Evolutionary conservation across 2,329 filamentous ascomycete genomes (phyloP).

Genomic region (Alternaria arbusti): DNA sequence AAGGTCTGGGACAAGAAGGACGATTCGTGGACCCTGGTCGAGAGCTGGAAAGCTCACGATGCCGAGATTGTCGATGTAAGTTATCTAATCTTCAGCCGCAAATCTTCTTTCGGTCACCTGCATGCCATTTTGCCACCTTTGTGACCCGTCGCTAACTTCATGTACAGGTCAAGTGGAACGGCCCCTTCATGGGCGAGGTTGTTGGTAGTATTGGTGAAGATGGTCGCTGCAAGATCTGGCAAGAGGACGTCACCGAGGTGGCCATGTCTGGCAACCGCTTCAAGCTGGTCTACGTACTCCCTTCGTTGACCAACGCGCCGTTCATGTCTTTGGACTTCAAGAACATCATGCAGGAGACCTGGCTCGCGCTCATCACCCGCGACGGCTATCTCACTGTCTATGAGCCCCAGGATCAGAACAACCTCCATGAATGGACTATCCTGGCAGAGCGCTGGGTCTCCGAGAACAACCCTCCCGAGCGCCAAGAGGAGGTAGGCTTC

Average conservation of each 20-base stretch:
- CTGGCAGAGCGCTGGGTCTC: slow-evolving; percentile 80
- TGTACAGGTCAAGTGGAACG: slow-evolving; percentile 85
- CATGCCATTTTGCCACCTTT: slow-evolving; percentile 23
- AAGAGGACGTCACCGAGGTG: slow-evolving; percentile 82
- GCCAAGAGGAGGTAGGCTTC: slow-evolving; percentile 88
- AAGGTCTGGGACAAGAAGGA: slow-evolving; percentile 87
- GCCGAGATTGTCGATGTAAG: slow-evolving; percentile 86
- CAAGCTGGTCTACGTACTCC: slow-evolving; percentile 68
- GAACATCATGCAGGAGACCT: slow-evolving; percentile 82
- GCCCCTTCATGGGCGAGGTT: slow-evolving; percentile 85
- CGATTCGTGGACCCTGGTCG: slow-evolving; percentile 78
- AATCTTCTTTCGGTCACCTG: slow-evolving; percentile 22
- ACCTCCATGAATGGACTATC: slow-evolving; percentile 74
- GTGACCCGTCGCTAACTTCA: slow-evolving; percentile 26
- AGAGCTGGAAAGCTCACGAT: slow-evolving; percentile 89
- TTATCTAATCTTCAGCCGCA: slow-evolving; percentile 30
- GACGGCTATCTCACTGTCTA: slow-evolving; percentile 81
- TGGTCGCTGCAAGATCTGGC: slow-evolving; percentile 89
- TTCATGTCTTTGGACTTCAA: slow-evolving; percentile 85
- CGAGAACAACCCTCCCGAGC: slow-evolving; percentile 64
- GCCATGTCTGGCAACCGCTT: slow-evolving; percentile 79
- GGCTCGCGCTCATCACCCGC: slow-evolving; percentile 82
- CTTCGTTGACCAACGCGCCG: slow-evolving; percentile 71
- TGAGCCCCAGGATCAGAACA: slow-evolving; percentile 85
- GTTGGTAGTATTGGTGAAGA: slow-evolving; percentile 89